Conservation (phyloP, 495 filamentous ascomycete genomes). For the Pyrenula aspistea region DNA sequence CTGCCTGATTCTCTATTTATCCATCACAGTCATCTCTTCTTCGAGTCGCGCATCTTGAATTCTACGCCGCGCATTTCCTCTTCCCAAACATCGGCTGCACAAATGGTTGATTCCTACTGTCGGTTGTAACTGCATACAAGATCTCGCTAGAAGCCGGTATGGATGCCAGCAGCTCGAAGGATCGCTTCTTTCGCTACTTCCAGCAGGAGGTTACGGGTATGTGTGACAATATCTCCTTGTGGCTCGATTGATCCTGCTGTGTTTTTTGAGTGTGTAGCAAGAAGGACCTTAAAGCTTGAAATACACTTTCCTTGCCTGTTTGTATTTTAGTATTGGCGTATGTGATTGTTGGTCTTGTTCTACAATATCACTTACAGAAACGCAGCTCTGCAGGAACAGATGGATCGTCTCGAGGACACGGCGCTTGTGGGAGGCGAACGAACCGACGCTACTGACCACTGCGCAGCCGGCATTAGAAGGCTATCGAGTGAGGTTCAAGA, state of each 20-base stretch:
- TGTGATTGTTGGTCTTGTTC: slow-evolving; percentile 7
- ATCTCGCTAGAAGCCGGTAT: neutral
- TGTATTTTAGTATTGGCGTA: too few relatives aligned
- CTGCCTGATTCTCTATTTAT: too few relatives aligned
- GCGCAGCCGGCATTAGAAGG: slow-evolving; percentile 49
- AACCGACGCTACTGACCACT: slow-evolving; percentile 54
- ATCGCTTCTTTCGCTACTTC: slow-evolving; percentile 70
- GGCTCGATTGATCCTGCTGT: neutral
- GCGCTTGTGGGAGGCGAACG: slow-evolving; percentile 43
- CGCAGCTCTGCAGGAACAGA: slow-evolving; percentile 49
- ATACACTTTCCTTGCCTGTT: too few relatives aligned
- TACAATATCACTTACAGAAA: neutral
- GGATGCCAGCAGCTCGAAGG: slow-evolving; percentile 26
- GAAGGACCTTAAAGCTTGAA: too few relatives aligned
- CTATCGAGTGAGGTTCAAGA: slow-evolving; percentile 60
- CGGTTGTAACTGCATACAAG: too few relatives aligned
- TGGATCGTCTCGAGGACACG: slow-evolving; percentile 40
- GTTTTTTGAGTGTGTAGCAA: too few relatives aligned
- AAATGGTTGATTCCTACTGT: too few relatives aligned
- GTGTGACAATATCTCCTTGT: neutral
- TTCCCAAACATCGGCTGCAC: too few relatives aligned
- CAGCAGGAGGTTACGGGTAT: slow-evolving; percentile 59
- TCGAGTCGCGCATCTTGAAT: too few relatives aligned
- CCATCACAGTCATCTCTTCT: too few relatives aligned
- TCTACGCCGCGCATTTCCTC: too few relatives aligned